These are phyloP conservation scores for Buxus sempervirens DNA, from an alignment of 164 flowering plant species.

Conservation along the genomic window DNA sequence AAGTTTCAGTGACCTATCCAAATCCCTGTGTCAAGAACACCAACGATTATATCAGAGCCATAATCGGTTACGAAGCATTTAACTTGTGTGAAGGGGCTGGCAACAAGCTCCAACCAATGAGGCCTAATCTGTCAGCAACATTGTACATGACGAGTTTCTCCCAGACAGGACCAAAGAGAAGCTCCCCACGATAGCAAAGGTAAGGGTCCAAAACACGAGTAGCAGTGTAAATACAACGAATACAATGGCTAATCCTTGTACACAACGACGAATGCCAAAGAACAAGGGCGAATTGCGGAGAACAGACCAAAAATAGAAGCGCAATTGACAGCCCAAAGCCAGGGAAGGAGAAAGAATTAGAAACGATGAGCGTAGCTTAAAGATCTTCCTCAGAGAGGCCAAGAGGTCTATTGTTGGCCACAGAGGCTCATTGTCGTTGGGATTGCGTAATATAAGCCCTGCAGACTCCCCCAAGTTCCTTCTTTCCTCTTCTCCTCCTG, in stretches of 20 bases:
- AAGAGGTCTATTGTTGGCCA: conserved; percentile 88
- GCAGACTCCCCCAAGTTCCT: conserved; percentile 8
- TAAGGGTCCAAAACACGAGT: not conserved
- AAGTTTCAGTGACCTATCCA: too few species aligned
- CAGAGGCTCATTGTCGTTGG: conserved; percentile 20
- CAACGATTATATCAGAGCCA: too few species aligned
- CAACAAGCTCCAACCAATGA: too few species aligned
- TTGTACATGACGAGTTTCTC: not conserved
- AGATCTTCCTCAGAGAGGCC: conserved; percentile 80
- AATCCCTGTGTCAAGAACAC: too few species aligned
- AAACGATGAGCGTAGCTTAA: conserved; percentile 57
- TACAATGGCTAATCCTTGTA: too few species aligned
- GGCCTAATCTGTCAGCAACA: not conserved
- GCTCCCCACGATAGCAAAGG: too few species aligned
- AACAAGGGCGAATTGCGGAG: conserved; percentile 59
- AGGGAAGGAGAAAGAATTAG: conserved; percentile 78
- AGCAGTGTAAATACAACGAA: too few species aligned
- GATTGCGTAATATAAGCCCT: conserved; percentile 10
- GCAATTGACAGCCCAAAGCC: conserved; percentile 93
- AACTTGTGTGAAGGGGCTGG: too few species aligned
- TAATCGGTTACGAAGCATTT: too few species aligned
- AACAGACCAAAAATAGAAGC: conserved; percentile 96
- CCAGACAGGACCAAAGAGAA: not conserved
- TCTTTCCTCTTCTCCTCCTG: conserved; percentile 10
- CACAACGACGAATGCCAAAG: conserved; percentile 72